phyloP scores from a whole-genome alignment of 305 asterid species.

The Rubia tinctorum region DNA sequence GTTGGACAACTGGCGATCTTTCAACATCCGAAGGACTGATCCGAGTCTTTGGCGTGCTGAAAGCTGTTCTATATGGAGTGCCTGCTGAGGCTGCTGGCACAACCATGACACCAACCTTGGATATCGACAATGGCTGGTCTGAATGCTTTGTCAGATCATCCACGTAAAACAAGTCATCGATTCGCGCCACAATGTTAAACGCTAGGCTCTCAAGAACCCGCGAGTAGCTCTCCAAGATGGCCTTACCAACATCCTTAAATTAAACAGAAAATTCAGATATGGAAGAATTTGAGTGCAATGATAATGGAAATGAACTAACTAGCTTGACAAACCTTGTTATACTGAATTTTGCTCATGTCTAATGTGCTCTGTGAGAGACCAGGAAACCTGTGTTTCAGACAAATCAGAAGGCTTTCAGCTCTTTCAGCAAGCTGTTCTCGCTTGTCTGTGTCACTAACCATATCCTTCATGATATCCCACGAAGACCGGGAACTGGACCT shows the following conservation, averaged over 20 bases:
- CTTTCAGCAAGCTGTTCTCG: constrained; percentile 54
- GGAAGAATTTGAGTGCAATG: neutral
- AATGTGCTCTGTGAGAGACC: constrained; percentile 81
- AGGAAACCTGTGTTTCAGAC: constrained; percentile 64
- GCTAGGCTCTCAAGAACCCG: constrained; percentile 83
- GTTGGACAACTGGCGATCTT: constrained; percentile 36
- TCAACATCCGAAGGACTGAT: constrained; percentile 43
- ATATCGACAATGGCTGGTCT: constrained; percentile 47
- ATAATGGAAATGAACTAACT: neutral
- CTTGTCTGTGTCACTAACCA: constrained; percentile 62
- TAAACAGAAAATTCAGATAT: neutral
- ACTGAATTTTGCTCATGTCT: constrained; percentile 74
- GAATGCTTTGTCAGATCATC: constrained; percentile 74
- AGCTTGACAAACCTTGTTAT: constrained; percentile 51
- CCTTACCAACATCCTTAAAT: constrained; percentile 73
- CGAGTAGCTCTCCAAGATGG: constrained; percentile 80
- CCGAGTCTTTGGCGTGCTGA: constrained; percentile 42
- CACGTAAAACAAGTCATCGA: constrained; percentile 66
- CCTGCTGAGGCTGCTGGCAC: constrained; percentile 26
- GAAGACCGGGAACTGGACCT: constrained; percentile 67
- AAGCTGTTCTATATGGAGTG: constrained; percentile 55
- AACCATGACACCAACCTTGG: constrained; percentile 46
- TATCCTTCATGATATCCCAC: constrained; percentile 77
- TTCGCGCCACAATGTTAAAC: constrained; percentile 64
- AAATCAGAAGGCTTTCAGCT: constrained; percentile 67